Percentiles rank a stretch among this genome's conserved stretches.
These are phyloP conservation scores for Calonectria fujianensis DNA, from an alignment of 2,329 filamentous ascomycete genomes.

Conservation along the genomic window DNA sequence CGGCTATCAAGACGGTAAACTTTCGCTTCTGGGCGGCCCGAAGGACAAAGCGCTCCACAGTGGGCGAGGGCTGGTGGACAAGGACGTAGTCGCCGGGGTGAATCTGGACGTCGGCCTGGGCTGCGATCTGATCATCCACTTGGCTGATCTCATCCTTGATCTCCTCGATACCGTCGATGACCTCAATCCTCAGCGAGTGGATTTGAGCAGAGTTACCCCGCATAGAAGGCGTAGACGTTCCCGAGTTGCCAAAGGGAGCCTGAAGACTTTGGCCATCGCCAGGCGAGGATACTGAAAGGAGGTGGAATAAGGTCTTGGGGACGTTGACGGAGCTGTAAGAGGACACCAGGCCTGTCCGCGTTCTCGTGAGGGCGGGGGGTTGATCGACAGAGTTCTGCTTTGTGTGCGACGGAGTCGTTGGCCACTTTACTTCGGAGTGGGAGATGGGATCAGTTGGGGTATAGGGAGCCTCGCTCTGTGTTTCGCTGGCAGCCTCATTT, in stretches of 20 bases:
- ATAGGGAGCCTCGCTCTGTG: conserved; percentile 68
- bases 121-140: conserved; percentile 94
- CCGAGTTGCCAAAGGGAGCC: conserved; percentile 69
- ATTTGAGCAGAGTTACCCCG: conserved; percentile 65
- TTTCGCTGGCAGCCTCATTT: conserved; percentile 78
- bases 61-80: conserved; percentile 89
- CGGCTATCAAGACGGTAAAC: conserved; percentile 92
- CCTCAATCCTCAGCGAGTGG: conserved; percentile 89
- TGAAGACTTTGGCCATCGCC: conserved; percentile 61
- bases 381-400: conserved; percentile 60
- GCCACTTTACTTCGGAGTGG: conserved; percentile 56
- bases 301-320: conserved; percentile 88
- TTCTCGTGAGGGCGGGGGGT: conserved; percentile 55
- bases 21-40: conserved; percentile 91
- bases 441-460: conserved; percentile 64
- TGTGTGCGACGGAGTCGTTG: conserved; percentile 55
- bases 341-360: conserved; percentile 73
- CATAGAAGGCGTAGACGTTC: conserved; percentile 70
- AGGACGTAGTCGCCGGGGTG: conserved; percentile 95
- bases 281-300: conserved; percentile 83
- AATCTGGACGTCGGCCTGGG: conserved; percentile 92
- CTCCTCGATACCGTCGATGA: conserved; percentile 95
- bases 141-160: conserved; percentile 96
- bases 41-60: conserved; percentile 91
- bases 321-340: conserved; percentile 79